Base-by-base conservation (phyloP, 2,329 filamentous ascomycete species). In the Cladosporium velox region DNA sequence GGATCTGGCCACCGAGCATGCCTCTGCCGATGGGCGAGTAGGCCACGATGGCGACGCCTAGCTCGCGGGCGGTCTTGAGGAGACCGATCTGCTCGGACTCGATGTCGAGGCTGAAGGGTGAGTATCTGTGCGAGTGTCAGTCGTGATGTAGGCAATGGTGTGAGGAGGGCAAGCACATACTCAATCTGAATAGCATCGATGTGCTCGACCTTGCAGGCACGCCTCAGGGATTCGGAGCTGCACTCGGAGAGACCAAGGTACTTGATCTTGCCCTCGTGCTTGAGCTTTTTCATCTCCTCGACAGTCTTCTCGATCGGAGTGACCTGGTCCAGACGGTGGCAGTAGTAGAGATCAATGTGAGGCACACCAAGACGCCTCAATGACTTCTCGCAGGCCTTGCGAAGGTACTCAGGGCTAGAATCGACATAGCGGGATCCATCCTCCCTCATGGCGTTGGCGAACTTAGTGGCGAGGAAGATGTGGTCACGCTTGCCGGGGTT, bases 1-100 rank as follows among this genome's bases (percentile, higher is more conserved):
- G 79, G 72, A 84, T 81, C 6, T 75, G 73, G 3, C 86, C 86
- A 0, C 84, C 83, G 28, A 90, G 72, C 67, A 89, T 75, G 11
- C 87, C 87, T 1, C 86, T 81, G 2, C 86, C 86, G 2, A 90
- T 80, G 1, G 87, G 87, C 18, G 82, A 83, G 76, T 87, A 88
- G 1, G 85, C 83, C 2, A 90, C 80, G 6, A 86, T 77, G 0
- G 85, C 78, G 2, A 87, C 78, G 1, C 86, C 87, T 2, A 90
- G 82, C 71, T 88, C 85, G n/a, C 83, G 80, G 66, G 81, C 84
- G 0, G 86, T 86, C 32, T 79, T 75, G 1, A 89, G 77, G 1
- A 90, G 76, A 28, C 81, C 73, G 0, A 80, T 82, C 49, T 79
- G 74, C 0, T 78, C 73, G 4, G 77, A 81, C 72, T 91, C 88